These are phyloP conservation scores for Mycena sanguinolenta DNA, from an alignment of 768 basidiomycete species.

Conservation along the genomic window DNA sequence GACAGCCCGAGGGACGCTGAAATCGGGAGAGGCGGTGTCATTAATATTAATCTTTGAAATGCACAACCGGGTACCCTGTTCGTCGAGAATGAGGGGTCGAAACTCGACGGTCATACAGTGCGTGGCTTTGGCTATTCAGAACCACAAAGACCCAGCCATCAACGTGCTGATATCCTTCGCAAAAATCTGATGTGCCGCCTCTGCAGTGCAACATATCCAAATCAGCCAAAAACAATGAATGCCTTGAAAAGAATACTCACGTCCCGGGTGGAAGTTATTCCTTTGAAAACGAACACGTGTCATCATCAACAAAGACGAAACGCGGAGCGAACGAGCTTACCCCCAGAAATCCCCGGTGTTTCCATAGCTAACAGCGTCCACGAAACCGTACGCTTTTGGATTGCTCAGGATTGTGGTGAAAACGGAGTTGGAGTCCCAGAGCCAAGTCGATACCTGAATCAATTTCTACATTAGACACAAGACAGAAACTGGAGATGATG, in stretches of 20 bases:
- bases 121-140: too few species aligned
- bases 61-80: too few species aligned
- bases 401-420: constrained; percentile 65
- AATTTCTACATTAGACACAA: not conserved
- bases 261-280: constrained; percentile 52
- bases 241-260: constrained; percentile 6
- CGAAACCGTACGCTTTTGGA: constrained; percentile 65
- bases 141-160: constrained; percentile 25
- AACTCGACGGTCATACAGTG: too few species aligned
- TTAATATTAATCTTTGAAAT: too few species aligned
- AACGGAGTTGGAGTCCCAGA: constrained; percentile 64
- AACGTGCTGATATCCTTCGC: constrained; percentile 23
- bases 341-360: constrained; percentile 65
- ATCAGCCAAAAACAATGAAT: not conserved
- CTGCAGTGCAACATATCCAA: not conserved
- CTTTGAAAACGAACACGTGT: constrained; percentile 42
- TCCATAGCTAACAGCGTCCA: constrained; percentile 60
- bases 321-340: constrained; percentile 47
- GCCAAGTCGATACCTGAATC: constrained; percentile 58
- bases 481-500: too few species aligned
- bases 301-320: not conserved
- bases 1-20: too few species aligned
- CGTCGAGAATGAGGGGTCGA: too few species aligned
- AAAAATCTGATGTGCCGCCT: constrained; percentile 29
- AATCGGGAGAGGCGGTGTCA: too few species aligned